These are phyloP conservation scores for Calonectria honghensis DNA, from an alignment of 2,329 filamentous ascomycete species.

Conservation along the genomic window DNA sequence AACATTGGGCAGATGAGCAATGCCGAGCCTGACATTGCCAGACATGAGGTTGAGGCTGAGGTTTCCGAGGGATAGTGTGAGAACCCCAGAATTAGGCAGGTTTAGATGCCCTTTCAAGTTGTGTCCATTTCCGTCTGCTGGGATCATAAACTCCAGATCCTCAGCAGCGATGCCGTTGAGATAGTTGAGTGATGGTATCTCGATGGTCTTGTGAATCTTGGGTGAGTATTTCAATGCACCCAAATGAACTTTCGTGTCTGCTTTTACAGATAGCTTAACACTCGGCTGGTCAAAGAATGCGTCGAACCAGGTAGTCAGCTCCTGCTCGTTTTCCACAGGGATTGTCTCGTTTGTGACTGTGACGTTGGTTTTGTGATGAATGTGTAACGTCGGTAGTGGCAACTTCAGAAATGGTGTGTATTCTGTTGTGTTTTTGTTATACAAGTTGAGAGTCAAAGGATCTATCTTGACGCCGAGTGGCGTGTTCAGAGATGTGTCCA, in stretches of 20 bases:
- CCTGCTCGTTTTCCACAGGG: conserved; percentile 60
- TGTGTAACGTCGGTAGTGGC: conserved; percentile 56
- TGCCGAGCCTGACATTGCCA: conserved; percentile 63
- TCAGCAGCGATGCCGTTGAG: conserved; percentile 62
- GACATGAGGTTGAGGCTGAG: conserved; percentile 66
- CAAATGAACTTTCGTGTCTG: conserved; percentile 61
- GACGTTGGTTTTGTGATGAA: conserved; percentile 62
- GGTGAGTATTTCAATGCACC: conserved; percentile 62
- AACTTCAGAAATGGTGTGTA: conserved; percentile 51
- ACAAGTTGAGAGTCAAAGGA: conserved; percentile 62
- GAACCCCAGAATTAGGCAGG: conserved; percentile 66
- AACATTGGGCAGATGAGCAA: conserved; percentile 62
- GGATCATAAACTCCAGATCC: conserved; percentile 63
- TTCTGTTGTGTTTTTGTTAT: conserved; percentile 60
- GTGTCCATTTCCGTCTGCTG: conserved; percentile 58
- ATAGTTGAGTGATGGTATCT: conserved; percentile 63
- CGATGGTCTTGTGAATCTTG: conserved; percentile 64
- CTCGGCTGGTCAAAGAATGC: conserved; percentile 62
- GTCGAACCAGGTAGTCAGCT: conserved; percentile 64
- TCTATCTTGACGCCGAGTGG: conserved; percentile 62
- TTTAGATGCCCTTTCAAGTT: conserved; percentile 66
- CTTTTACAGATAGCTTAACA: conserved; percentile 62
- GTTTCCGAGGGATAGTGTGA: conserved; percentile 67
- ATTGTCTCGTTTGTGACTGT: conserved; percentile 60
- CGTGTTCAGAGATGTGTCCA: conserved; percentile 62